Conservation (phyloP, 768 basidiomycete genomes). For the Epithele typhae region DNA sequence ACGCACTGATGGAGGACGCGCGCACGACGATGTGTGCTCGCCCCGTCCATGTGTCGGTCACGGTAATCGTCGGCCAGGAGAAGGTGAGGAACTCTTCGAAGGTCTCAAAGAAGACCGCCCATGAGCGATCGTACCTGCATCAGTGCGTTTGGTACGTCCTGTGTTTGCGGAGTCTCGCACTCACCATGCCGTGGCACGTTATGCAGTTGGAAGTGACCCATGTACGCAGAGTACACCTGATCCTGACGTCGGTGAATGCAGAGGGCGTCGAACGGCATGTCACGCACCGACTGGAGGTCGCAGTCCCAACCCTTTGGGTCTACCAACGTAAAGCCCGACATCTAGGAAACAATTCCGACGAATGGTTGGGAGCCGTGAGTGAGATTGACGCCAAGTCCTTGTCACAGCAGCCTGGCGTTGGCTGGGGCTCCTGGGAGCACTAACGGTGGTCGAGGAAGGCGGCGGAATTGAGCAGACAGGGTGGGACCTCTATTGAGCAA, state of each 20-base stretch:
- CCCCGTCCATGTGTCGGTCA: slow-evolving; percentile 70
- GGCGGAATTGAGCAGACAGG: no score
- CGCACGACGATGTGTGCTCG: slow-evolving; percentile 79
- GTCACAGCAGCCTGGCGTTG: no score
- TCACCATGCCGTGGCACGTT: slow-evolving; percentile 61
- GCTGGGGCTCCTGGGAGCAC: no score
- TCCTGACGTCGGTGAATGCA: not conserved
- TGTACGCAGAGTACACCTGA: slow-evolving; percentile 69
- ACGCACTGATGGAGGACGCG: slow-evolving; percentile 63
- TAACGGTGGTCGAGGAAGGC: no score
- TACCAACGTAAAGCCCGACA: slow-evolving; percentile 71
- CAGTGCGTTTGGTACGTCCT: slow-evolving; percentile 1
- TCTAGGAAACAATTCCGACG: slow-evolving; percentile 28
- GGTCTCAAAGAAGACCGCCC: slow-evolving; percentile 74
- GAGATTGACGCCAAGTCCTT: no score
- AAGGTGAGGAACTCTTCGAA: slow-evolving; percentile 79
- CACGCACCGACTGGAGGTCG: slow-evolving; percentile 70
- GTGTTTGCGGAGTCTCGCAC: not conserved
- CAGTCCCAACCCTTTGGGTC: slow-evolving; percentile 78
- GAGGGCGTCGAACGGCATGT: not conserved
- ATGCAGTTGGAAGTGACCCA: slow-evolving; percentile 73
- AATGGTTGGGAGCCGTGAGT: no score
- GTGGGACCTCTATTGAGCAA: no score
- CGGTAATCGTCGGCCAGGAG: slow-evolving; percentile 78
- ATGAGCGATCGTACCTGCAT: slow-evolving; percentile 71